Conservation (phyloP, 2,329 filamentous ascomycete species). For the Endoconidiophora laricicola region DNA sequence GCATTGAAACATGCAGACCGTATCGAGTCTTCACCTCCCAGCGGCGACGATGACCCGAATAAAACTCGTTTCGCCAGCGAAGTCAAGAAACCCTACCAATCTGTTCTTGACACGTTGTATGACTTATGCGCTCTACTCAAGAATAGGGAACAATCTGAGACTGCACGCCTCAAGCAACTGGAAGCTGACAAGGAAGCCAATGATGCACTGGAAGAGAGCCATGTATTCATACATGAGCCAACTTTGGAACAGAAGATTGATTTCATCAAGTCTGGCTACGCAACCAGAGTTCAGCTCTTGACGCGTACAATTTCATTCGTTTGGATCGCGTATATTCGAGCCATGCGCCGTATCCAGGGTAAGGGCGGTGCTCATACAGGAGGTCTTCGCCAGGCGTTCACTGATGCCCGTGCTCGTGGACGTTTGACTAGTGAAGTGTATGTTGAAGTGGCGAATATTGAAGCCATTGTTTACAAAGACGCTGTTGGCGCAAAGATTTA, state of each 20-base stretch:
- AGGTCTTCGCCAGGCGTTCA: conserved; percentile 77
- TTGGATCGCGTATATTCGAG: conserved; percentile 88
- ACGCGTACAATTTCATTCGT: conserved; percentile 78
- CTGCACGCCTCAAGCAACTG: conserved; percentile 39
- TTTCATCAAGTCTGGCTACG: conserved; percentile 48
- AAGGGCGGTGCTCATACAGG: conserved; percentile 50
- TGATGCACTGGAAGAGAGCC: conserved; percentile 22
- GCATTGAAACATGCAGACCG: conserved; percentile 81
- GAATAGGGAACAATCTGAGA: conserved; percentile 40
- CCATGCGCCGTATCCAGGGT: conserved; percentile 87
- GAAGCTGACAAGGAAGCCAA: conserved; percentile 19
- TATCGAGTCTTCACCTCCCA: conserved; percentile 60
- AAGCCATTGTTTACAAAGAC: conserved; percentile 93
- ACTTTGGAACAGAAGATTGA: conserved; percentile 45
- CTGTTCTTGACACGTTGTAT: conserved; percentile 74
- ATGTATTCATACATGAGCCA: conserved; percentile 14
- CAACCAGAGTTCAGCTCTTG: conserved; percentile 56
- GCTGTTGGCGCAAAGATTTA: conserved; percentile 87
- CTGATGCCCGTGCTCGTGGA: conserved; percentile 71
- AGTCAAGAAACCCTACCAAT: conserved; percentile 70
- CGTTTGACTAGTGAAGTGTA: conserved; percentile 90
- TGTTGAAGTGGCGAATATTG: conserved; percentile 78
- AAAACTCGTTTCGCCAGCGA: conserved; percentile 61
- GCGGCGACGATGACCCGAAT: conserved; percentile 59
- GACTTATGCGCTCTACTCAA: conserved; percentile 61